Evolutionary conservation across 306 rosid species (phyloP).

Genomic region (Medicago arabica): DNA sequence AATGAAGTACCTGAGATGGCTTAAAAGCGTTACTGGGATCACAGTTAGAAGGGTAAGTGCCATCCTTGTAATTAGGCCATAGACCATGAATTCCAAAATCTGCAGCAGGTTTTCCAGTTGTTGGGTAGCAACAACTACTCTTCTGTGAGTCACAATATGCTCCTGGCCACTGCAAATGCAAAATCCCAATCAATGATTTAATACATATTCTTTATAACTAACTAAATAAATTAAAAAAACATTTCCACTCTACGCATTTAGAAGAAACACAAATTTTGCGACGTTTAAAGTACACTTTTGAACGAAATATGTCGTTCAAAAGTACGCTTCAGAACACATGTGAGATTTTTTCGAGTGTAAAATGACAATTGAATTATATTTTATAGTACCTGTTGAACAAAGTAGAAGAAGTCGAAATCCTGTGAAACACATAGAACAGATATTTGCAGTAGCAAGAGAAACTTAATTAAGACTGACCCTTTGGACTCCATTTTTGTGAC

Average conservation of each 20-base stretch:
- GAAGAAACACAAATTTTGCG: background rate
- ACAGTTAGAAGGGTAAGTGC: slow-evolving; percentile 73
- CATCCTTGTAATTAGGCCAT: slow-evolving; percentile 77
- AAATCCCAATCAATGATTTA: background rate
- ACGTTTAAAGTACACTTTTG: too few species aligned
- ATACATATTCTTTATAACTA: too few species aligned
- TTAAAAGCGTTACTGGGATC: slow-evolving; percentile 71
- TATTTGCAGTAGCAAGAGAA: slow-evolving; percentile 55
- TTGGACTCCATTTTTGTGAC: slow-evolving; percentile 42
- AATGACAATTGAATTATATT: background rate
- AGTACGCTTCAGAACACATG: too few species aligned
- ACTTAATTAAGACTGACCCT: slow-evolving; percentile 42
- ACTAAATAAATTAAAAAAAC: too few species aligned
- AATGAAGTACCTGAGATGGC: slow-evolving; percentile 59
- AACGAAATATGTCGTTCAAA: background rate
- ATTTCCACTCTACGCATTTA: too few species aligned
- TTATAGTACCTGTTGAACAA: slow-evolving; percentile 72
- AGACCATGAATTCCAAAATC: slow-evolving; percentile 83
- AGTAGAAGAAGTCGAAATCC: slow-evolving; percentile 84
- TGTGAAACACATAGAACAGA: slow-evolving; percentile 54
- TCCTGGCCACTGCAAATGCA: slow-evolving; percentile 75
- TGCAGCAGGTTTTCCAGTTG: slow-evolving; percentile 67
- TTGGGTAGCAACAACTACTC: slow-evolving; percentile 73
- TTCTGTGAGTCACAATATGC: slow-evolving; percentile 72
- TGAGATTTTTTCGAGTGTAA: too few species aligned